Base-by-base conservation (phyloP, 176 grass and related monocot species). In the Carex myosuroides region DNA sequence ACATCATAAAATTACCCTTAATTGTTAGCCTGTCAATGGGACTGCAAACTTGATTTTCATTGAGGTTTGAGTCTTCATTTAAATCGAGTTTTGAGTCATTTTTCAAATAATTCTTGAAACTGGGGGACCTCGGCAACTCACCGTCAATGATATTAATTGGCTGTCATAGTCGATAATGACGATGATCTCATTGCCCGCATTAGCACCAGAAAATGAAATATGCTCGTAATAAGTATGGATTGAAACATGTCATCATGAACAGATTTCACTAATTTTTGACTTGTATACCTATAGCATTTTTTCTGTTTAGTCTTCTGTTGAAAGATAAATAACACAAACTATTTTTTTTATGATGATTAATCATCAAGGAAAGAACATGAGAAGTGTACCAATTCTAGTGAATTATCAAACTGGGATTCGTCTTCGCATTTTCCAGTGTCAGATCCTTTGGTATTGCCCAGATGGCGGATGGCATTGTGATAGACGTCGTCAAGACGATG, bases 91-190 rank as follows among this genome's bases (percentile, higher is more conserved):
- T 35, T 35, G 33, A 35, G 2, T 35, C 33, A 35, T 75, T 21
- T 75, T 72, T n/a, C 69, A 72, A n/a, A 13, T 72, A 72, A 20
- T n/a, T 21, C 18, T 41, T 72, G 69, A 72, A 72, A 18, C 69
- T 72, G 39, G 69, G 69, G 7, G 39, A 21, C 1, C 69, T n/a
- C 6, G 69, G 9, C 4, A 30, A 42, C 69, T 22, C 68, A 0
- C 44, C 37, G 1, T 74, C 44, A n/a, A 26, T 7, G 9, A 52
- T n/a, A n/a, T n/a, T n/a, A 21, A 50, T 74, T 70, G n/a, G 33
- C 8, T 11, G 7, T 18, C 39, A 3, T 44, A 42, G 68, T 70
- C 1, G 3, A 20, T 44, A 42, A 70, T 70, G 33, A 17, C 14
- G 68, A 44, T 70, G 68, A 70, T 16, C 68, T 70, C 42, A 24